phyloP scores from a whole-genome alignment of 176 grass and related monocot species.

The Thinopyrum elongatum region DNA sequence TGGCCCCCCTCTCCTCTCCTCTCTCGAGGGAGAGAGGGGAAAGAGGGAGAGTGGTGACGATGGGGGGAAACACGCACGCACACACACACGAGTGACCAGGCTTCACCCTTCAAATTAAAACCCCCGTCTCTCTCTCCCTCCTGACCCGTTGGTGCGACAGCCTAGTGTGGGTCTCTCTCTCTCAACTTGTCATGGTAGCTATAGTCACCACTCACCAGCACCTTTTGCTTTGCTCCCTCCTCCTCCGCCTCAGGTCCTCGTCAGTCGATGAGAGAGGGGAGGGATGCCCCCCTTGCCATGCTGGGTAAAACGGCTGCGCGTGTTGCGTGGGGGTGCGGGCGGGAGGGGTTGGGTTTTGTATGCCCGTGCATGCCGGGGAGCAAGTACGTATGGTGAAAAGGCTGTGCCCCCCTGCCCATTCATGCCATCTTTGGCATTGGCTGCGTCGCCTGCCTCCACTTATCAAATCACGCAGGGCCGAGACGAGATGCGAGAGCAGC shows the following conservation, averaged over 20 bases:
- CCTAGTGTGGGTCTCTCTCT: background rate
- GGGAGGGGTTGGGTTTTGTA: background rate
- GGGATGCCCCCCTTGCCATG: background rate
- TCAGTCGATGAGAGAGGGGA: background rate
- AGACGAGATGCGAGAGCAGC: background rate
- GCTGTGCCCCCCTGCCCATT: background rate
- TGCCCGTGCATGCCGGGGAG: background rate
- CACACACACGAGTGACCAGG: background rate
- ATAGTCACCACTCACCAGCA: slow-evolving; percentile 1
- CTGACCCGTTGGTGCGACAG: background rate
- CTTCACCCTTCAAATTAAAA: slow-evolving; percentile 37
- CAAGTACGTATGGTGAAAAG: slow-evolving; percentile 14
- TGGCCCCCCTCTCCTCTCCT: slow-evolving; percentile 26
- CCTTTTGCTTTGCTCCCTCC: slow-evolving; percentile 7
- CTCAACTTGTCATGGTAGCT: background rate
- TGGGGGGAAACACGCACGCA: background rate
- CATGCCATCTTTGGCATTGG: slow-evolving; percentile 45
- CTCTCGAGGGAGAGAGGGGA: slow-evolving; percentile 33
- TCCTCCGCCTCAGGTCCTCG: background rate
- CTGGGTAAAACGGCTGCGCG: background rate
- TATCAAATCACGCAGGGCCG: slow-evolving; percentile 34
- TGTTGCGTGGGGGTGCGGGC: background rate
- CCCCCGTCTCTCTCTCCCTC: background rate
- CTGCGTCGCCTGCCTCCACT: slow-evolving; percentile 34
- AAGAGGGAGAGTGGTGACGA: slow-evolving; percentile 17